Base-by-base conservation (phyloP, 2,329 filamentous ascomycete genomes). In the Sarocladiaceae sp. region DNA sequence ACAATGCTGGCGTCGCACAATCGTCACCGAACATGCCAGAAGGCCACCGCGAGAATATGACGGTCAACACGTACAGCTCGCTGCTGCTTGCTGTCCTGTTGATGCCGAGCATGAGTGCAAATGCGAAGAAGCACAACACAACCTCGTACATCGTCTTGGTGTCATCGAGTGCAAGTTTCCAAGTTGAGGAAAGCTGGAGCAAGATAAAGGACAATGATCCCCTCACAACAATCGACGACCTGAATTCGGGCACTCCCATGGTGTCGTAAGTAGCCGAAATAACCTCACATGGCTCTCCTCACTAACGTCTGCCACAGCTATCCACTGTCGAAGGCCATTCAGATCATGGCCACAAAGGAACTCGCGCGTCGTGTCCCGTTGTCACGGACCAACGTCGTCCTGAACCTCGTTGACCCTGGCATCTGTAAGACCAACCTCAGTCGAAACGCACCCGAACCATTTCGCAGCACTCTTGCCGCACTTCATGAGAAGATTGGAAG, bases 21-120 rank as follows among this genome's bases (percentile, higher is more conserved):
- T 50, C 47, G n/a, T 36, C 47, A 8, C 31, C 31, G 3, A 20
- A 13, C 10, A 50, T 26, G 36, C 23, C 20, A 4, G 54, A 53
- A 17, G 54, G 52, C 20, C 31, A 35, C 15, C 26, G 46, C 46
- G 50, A 42, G 39, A 53, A 36, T 35, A 40, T 55, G 33, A 44
- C 52, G 3, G 36, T 51, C 36, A 55, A 55, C 17, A 42, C 47
- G 15, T 29, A 51, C 31, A 67, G 67, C 3, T 78, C 72, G 0
- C 71, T 73, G 31, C 60, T 79, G 25, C 63, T 79, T 51, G 68
- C 69, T 0, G 37, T 78, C 11, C 55, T 71, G 48, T 56, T 77
- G 18, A 59, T 80, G 18, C 75, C 76, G 1, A 57, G 61, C 22
- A 55, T 80, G 57, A 65, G 66, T 18, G 60, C 60, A 12, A 70